Base-by-base conservation (phyloP, 805 yeast species). In the Torulaspora gathmanii region DNA sequence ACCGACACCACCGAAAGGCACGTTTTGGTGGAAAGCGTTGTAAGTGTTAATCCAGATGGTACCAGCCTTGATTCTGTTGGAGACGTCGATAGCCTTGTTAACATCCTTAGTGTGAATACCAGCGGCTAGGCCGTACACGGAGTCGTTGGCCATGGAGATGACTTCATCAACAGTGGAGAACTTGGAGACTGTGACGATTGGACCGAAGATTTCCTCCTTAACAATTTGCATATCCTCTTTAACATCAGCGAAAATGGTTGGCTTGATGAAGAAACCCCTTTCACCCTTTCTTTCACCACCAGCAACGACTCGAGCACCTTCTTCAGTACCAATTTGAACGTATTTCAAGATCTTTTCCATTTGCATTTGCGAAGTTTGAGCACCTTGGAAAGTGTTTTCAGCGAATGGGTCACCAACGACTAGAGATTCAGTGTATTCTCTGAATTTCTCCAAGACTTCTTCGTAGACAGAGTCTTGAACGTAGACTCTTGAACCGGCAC, bases 1-100 rank as follows among this genome's bases (percentile, higher is more conserved):
- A 67, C 86, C 86, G 72, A 72, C 85, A 40, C 97, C 97, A 56
- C 96, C 96, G 64, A 89, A 89, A 60, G 97, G 97, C 63, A 88
- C 82, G 67, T 80, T 77, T 55, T 75, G 80, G 67, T 88, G 90
- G 74, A 87, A 83, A 60, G 85, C 88, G 70, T 88, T 88, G 69
- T 87, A 83, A 44, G 88, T 80, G 75, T 86, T 86, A 56, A 84
- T 75, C 87, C 91, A 86, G 53, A 86, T 78, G 39, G 91, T 80
- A 70, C 95, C 95, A 47, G 90, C 83, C 61, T 79, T 79, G 49
- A 86, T 61, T 65, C 76, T 74, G 67, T 76, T 75, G 34, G 93
- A 75, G 45, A 84, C 84, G 43, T 76, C 77, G 49, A 81, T 65
- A 25, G 84, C 93, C 56, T 74, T 81, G 71, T 74, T 78, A 46